Evolutionary conservation across 2,329 filamentous ascomycete genomes (phyloP).

Genomic region (Pseudogymnoascus sp.): DNA sequence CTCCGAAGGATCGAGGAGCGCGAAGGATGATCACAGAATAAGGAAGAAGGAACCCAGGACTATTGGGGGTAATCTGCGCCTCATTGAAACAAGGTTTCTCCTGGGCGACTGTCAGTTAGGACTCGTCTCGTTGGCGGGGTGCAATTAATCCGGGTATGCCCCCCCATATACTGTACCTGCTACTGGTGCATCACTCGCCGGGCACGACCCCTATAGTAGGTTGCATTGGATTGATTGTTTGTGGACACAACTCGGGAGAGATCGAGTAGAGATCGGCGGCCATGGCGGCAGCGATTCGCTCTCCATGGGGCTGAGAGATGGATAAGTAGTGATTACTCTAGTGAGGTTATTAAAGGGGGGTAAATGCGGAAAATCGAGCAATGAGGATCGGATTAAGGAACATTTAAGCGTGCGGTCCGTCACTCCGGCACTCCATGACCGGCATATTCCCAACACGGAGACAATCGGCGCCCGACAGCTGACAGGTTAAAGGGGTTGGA

Average conservation of each 20-base stretch:
- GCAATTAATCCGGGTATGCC: not conserved
- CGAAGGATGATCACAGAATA: not conserved
- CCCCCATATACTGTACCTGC: conserved; percentile 3
- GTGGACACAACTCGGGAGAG: not conserved
- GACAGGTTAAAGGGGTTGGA: not conserved
- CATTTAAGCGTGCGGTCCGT: conserved; percentile 5
- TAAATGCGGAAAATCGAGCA: not conserved
- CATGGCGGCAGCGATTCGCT: conserved; percentile 1
- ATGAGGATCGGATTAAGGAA: not conserved
- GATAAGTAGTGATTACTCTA: not conserved
- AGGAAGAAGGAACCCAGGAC: not conserved
- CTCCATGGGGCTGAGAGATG: not conserved
- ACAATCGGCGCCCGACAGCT: not conserved
- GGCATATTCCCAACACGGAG: not conserved
- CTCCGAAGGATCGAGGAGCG: not conserved
- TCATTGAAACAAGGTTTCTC: not conserved
- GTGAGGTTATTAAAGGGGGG: not conserved
- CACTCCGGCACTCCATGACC: conserved; percentile 2
- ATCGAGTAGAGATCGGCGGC: conserved; percentile 4
- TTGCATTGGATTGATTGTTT: not conserved
- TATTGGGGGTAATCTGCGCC: not conserved
- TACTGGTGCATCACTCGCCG: not conserved
- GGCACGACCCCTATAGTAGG: not conserved
- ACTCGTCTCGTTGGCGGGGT: not conserved
- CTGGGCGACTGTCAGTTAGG: not conserved